Base-by-base conservation (phyloP, 768 basidiomycete genomes). In the Russula virescens region DNA sequence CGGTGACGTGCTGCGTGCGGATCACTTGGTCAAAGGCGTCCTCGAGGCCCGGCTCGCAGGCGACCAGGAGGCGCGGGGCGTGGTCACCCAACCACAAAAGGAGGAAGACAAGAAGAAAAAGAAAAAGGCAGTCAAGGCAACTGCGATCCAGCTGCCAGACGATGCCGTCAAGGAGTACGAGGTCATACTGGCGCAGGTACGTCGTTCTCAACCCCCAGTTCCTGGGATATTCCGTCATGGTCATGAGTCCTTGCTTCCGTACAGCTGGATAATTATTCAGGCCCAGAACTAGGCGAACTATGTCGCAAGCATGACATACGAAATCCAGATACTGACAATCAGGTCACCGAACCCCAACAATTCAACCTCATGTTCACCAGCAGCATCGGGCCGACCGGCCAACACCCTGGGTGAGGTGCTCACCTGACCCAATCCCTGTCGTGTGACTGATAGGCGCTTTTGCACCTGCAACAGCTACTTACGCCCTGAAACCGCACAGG, bases 301-400 rank as follows among this genome's bases (percentile, higher is more conserved):
- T 92, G 93, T 75, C 79, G 80, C 50, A 88, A 84, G 68, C 78
- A 92, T 75, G 79, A 85, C 62, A 88, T 98, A 72, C 79, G 81
- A 54, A 96, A 95, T 72, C 96, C 96, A 1, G 91, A 91, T 66
- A 96, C 95, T 1, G 89, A 84, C 69, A 98, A 99, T 73, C 88
- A 91, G 70, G 88, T 98, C 34, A 81, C 88, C 50, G 93, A 95
- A 72, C 97, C 97, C 10, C 89, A 92, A 70, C 86, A 88, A 72
- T 99, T 98, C 81, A 99, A 98, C 76, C 84, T 98, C 71, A 98
- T 99, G 97, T 98, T 99, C 75, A 86, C 91, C 53, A 93, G 89
- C 72, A 92, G 89, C 76, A 98, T 99, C 71, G 97, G 96, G 23
- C 96, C 96, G 16, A 98, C 96, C 2, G 96, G 97, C 28, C 93